These are phyloP conservation scores for Austroboletus festivus DNA, from an alignment of 768 basidiomycete genomes.

Conservation along the genomic window DNA sequence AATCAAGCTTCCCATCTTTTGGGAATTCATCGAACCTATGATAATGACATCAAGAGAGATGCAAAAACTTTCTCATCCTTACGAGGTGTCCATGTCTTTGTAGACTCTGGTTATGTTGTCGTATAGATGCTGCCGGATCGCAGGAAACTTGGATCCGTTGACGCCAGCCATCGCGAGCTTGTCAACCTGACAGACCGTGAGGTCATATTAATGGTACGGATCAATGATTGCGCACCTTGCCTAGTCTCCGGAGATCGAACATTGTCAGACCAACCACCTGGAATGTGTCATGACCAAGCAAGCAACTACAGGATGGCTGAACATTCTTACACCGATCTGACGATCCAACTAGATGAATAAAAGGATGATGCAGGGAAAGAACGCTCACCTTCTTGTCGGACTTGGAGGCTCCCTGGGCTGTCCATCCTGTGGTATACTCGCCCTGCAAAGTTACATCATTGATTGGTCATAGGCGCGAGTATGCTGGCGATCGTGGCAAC, in stretches of 20 bases:
- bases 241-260: constrained; percentile 83
- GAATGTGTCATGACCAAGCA: constrained; percentile 14
- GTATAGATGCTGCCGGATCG: constrained; percentile 74
- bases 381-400: constrained; percentile 84
- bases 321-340: constrained; percentile 71
- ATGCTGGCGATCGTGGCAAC: constrained; percentile 9
- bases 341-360: constrained; percentile 1
- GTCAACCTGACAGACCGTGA: constrained; percentile 47
- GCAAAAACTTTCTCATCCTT: constrained; percentile 25
- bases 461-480: not conserved
- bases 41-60: not conserved
- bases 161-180: constrained; percentile 86
- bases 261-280: constrained; percentile 87
- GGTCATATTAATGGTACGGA: constrained; percentile 10
- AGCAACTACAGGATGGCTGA: constrained; percentile 3
- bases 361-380: not conserved
- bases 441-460: constrained; percentile 42
- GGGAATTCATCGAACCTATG: constrained; percentile 78
- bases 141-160: constrained; percentile 84
- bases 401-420: constrained; percentile 84
- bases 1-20: constrained; percentile 60
- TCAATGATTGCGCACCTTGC: constrained; percentile 51
- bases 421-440: constrained; percentile 96
- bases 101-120: constrained; percentile 83
- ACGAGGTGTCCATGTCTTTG: constrained; percentile 85